Percentiles rank a stretch among this genome's conserved stretches.
phyloP scores from a whole-genome alignment of 768 basidiomycete genomes.

The Candolleomyces eurysporus region DNA sequence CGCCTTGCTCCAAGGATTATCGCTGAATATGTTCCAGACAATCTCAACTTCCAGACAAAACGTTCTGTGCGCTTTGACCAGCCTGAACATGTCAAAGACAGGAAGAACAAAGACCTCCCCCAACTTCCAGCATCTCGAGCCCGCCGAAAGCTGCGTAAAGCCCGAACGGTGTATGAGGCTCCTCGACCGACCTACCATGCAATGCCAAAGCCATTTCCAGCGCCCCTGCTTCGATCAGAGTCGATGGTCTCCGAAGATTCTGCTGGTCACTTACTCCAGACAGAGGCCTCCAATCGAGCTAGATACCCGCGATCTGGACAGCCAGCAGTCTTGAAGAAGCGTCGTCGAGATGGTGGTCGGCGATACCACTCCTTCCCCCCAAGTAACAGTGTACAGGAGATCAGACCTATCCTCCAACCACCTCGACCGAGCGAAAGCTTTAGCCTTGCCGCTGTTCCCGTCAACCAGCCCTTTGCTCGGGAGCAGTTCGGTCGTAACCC shows the following conservation, averaged over 20 bases:
- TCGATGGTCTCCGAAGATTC: background rate
- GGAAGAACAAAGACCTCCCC: background rate
- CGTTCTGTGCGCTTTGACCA: background rate
- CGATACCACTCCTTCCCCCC: background rate
- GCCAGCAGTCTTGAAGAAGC: background rate
- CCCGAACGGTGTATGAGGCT: background rate
- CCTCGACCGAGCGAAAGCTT: background rate
- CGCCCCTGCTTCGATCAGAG: background rate
- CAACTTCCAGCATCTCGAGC: background rate
- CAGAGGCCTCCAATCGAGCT: background rate
- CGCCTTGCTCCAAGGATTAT: background rate
- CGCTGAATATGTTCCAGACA: background rate
- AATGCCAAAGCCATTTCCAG: background rate
- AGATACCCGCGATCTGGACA: background rate
- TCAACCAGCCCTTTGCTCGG: too few relatives aligned
- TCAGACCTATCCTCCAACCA: background rate
- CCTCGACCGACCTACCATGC: background rate
- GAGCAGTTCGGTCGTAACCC: too few relatives aligned
- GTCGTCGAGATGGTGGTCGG: background rate
- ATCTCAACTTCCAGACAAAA: background rate
- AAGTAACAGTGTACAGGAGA: background rate
- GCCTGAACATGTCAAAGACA: background rate
- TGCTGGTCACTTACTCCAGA: background rate
- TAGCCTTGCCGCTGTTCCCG: too few relatives aligned
- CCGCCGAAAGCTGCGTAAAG: background rate